These are phyloP conservation scores for Salix brachista DNA, from an alignment of 345 rosid species.

Conservation along the genomic window DNA sequence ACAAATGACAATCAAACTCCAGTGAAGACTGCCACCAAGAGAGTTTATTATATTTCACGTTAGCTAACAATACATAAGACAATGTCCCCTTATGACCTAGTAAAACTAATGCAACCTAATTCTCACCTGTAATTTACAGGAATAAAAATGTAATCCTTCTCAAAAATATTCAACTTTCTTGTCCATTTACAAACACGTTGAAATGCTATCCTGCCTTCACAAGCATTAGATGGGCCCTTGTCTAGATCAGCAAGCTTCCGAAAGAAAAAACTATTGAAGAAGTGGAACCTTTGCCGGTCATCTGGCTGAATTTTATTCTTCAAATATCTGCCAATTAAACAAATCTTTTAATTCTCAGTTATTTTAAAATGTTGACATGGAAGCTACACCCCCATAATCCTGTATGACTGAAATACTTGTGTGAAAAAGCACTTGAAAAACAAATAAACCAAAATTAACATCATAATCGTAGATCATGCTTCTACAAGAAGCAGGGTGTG, in stretches of 20 bases:
- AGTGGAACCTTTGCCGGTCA: conserved; percentile 66
- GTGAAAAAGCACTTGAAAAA: no score
- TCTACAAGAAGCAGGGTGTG: no score
- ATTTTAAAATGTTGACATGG: background rate
- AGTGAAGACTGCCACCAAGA: conserved; percentile 67
- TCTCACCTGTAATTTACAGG: conserved; percentile 88
- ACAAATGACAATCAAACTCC: conserved; percentile 96
- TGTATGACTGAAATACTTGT: background rate
- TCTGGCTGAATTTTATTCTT: conserved; percentile 60
- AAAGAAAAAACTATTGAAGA: conserved; percentile 97
- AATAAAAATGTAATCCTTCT: conserved; percentile 85
- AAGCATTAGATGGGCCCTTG: conserved; percentile 80
- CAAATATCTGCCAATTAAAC: conserved; percentile 54
- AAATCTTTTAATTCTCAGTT: background rate
- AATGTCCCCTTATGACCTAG: background rate
- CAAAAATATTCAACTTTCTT: conserved; percentile 78
- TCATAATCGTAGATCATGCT: no score
- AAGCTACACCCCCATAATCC: background rate
- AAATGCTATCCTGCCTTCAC: conserved; percentile 88
- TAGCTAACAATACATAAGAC: conserved; percentile 2
- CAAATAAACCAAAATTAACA: no score
- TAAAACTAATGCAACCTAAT: background rate
- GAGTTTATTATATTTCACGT: conserved; percentile 15
- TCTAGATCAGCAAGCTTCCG: conserved; percentile 96
- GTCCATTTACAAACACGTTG: conserved; percentile 95